These are phyloP conservation scores for Colletotrichum acutatum DNA, from an alignment of 2,329 filamentous ascomycete species.

Conservation along the genomic window DNA sequence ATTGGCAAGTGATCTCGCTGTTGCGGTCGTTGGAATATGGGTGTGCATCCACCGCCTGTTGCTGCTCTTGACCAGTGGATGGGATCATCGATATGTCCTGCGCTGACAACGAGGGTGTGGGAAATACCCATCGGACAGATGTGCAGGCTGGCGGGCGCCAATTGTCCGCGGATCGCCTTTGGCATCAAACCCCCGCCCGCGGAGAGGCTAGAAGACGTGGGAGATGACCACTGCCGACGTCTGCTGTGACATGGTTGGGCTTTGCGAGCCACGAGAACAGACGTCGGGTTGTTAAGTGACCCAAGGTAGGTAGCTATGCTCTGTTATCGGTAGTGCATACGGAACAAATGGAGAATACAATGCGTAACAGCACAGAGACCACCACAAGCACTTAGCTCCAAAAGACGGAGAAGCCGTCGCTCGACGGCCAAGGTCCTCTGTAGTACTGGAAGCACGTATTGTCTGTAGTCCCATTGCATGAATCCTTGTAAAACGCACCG, in stretches of 20 bases:
- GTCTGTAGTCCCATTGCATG: neutral
- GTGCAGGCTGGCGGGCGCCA: slow-evolving; percentile 1
- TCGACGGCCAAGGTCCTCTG: neutral
- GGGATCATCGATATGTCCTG: neutral
- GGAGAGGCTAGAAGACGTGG: slow-evolving; percentile 1
- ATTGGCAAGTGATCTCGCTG: neutral
- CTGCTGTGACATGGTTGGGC: slow-evolving; percentile 9
- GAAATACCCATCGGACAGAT: neutral
- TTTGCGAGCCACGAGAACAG: slow-evolving; percentile 18
- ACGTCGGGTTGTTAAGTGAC: slow-evolving; percentile 13
- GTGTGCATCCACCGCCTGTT: neutral
- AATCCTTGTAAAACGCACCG: slow-evolving; percentile 28
- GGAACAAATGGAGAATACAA: slow-evolving; percentile 1
- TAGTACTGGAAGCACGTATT: neutral
- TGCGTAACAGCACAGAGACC: neutral
- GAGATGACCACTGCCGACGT: neutral
- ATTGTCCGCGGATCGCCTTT: slow-evolving; percentile 8
- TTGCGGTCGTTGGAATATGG: no score
- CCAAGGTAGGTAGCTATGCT: neutral
- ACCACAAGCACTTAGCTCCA: slow-evolving; percentile 6
- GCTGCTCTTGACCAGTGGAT: neutral
- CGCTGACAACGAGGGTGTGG: neutral
- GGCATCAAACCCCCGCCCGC: slow-evolving; percentile 15
- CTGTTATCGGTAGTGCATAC: neutral
- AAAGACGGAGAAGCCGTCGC: slow-evolving; percentile 15